Evolutionary conservation across 1,284 basidiomycete genomes (phyloP).

Genomic region (Leccinum pachyderme): DNA sequence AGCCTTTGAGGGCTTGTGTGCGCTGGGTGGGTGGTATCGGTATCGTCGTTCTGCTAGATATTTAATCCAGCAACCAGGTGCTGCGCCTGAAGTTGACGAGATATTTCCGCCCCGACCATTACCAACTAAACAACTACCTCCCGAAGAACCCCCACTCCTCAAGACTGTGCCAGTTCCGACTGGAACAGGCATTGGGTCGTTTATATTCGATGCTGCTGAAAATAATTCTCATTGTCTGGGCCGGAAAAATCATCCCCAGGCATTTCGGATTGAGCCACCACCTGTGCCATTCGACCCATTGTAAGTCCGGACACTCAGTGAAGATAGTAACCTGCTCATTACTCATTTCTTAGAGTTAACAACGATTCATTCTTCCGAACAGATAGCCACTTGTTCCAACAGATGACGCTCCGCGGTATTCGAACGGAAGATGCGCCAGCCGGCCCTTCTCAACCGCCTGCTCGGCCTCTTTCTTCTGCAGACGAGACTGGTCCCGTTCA

Average conservation of each 20-base stretch:
- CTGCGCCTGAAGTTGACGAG: conserved; percentile 64
- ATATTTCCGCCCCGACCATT: conserved; percentile 64
- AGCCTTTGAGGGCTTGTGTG: conserved; percentile 87
- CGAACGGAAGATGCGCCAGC: conserved; percentile 35
- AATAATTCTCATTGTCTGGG: conserved; percentile 52
- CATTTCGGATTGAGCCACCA: conserved; percentile 54
- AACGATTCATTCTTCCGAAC: conserved; percentile 58
- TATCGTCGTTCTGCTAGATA: conserved; percentile 4
- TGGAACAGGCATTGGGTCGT: conserved; percentile 67
- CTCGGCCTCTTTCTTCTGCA: conserved; percentile 72
- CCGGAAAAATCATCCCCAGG: conserved; percentile 51
- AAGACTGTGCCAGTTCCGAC: conserved; percentile 41
- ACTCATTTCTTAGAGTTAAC: conserved; percentile 42
- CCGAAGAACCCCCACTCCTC: conserved; percentile 48
- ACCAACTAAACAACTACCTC: conserved; percentile 52
- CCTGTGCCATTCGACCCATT: conserved; percentile 57
- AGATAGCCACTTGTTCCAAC: conserved; percentile 60
- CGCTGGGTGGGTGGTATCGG: conserved; percentile 57
- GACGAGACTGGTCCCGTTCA: conserved; percentile 75
- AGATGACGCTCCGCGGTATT: conserved; percentile 39
- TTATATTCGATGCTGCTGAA: conserved; percentile 68
- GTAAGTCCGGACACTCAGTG: conserved; percentile 40
- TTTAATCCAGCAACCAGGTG: conserved; percentile 44
- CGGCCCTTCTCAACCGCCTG: conserved; percentile 44
- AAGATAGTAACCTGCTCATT: conserved; percentile 7